Evolutionary conservation across 2,329 filamentous ascomycete species (phyloP).

Genomic region (Colletotrichum spaethianum): DNA sequence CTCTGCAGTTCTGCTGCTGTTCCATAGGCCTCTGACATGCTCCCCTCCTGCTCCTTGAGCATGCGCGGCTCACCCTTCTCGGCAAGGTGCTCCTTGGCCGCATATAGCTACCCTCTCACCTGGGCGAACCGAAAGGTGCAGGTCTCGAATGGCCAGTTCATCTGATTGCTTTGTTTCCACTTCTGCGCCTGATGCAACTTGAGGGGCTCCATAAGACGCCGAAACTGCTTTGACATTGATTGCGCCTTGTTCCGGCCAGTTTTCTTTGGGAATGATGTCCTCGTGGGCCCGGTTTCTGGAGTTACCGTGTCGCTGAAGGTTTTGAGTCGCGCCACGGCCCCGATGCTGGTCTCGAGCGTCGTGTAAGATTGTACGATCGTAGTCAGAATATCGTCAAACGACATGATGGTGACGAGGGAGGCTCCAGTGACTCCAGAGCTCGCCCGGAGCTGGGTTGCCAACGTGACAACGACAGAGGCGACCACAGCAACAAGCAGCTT

Average conservation of each 20-base stretch:
- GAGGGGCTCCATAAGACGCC: slow-evolving; percentile 48
- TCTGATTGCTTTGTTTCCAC: slow-evolving; percentile 8
- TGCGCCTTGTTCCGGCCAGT: slow-evolving; percentile 51
- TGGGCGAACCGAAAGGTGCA: slow-evolving; percentile 48
- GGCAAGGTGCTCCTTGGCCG: slow-evolving; percentile 54
- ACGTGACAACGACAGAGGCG: slow-evolving; percentile 61
- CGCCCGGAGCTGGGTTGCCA: slow-evolving; percentile 60
- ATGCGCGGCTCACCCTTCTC: slow-evolving; percentile 46
- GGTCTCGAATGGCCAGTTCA: slow-evolving; percentile 46
- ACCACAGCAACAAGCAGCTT: slow-evolving; percentile 64
- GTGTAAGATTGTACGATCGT: slow-evolving; percentile 52
- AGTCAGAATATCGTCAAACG: slow-evolving; percentile 50
- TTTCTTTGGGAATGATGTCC: slow-evolving; percentile 35
- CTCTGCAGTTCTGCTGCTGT: slow-evolving; percentile 8
- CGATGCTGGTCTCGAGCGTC: slow-evolving; percentile 48
- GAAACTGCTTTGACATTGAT: slow-evolving; percentile 51
- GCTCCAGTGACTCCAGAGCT: slow-evolving; percentile 57
- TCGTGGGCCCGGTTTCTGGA: slow-evolving; percentile 45
- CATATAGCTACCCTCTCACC: slow-evolving; percentile 55
- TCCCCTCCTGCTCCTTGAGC: slow-evolving; percentile 11
- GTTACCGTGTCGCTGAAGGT: slow-evolving; percentile 46
- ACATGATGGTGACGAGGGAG: slow-evolving; percentile 55
- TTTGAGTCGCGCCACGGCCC: slow-evolving; percentile 47
- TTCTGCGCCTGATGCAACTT: too few species aligned
- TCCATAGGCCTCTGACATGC: slow-evolving; percentile 29